Evolutionary conservation across 2,329 filamentous ascomycete genomes (phyloP), one percentile per base, ranked within the genome.

Genomic region (Fusarium dimerum): DNA sequence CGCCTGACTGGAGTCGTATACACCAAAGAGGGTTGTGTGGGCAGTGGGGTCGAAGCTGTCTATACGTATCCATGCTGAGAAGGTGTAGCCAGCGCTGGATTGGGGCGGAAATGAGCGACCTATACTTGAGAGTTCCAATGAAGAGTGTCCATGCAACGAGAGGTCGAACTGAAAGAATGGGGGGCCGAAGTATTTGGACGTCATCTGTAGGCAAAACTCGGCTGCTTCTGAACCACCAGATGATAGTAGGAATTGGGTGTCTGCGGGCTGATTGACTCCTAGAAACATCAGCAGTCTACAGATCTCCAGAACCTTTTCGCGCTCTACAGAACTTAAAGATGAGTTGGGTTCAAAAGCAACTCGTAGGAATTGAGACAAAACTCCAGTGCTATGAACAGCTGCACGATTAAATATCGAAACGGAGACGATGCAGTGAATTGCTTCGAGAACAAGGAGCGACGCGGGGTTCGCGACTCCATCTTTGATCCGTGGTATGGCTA

Each of bases 21-120:
- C 90, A 26, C 94, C 94, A 69, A 99, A 99, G 13, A 99, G 82
- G 0, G 94, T 99, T 0, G 94, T 99, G 70, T 99, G 94, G 15
- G 89, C 86, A 43, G 84, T 83, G 6, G 83, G 76, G 69, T 99
- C 95, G 70, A 94, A 97, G 40, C 85, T 79, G 69, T 97, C 92
- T 54, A 99, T 84, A 17, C 89, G 85, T 45, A 96, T 82, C 94
- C 94, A 99, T 1, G 90, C 84, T 43, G 89, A 84, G 55, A 99
- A 88, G 1, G 92, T 96, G 73, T 97, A 99, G 17, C 94, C 95
- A n/a, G 80, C 77, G 10, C 86, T 83, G 16, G 86, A 85, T 49
- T 84, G 80, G 1, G 94, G 92, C 11, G 94, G 95, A 64, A 99
- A 99, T 2, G 85, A 74, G 32, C 89, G 86, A 6, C 91, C 91